Percentiles rank a stretch among this genome's conserved stretches.
Conservation (phyloP, 169 alveolate genomes). For the Prorocentrum cordatum region DNA sequence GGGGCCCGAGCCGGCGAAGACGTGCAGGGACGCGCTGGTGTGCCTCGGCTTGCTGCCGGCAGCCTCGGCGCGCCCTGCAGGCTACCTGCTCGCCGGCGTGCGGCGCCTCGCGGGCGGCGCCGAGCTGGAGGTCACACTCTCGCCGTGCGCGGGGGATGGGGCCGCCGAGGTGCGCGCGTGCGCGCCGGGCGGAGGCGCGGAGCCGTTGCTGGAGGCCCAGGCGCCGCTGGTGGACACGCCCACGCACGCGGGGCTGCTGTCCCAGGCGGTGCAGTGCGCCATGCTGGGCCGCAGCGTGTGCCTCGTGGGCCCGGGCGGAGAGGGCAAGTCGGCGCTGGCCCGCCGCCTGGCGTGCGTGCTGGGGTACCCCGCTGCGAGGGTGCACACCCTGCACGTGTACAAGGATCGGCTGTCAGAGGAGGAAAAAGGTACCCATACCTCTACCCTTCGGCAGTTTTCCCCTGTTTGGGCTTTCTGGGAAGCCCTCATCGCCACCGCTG, state of each 20-base stretch:
- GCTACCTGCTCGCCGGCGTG: no score
- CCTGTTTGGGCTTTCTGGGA: background rate
- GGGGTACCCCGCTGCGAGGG: background rate
- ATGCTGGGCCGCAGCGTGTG: conserved; percentile 3
- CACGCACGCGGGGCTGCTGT: background rate
- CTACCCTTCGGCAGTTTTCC: background rate
- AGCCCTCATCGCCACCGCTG: background rate
- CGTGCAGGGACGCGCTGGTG: no score
- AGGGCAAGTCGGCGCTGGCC: conserved; percentile 25
- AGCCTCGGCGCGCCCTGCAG: no score
- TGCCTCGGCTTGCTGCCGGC: no score
- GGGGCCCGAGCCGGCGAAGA: no score
- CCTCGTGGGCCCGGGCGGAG: conserved; percentile 37
- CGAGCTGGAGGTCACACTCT: background rate
- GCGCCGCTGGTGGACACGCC: background rate
- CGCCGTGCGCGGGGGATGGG: background rate
- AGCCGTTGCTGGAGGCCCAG: background rate
- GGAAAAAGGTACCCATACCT: background rate
- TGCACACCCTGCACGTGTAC: background rate
- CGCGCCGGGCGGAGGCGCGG: background rate
- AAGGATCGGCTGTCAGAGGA: background rate
- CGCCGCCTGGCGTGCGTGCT: background rate
- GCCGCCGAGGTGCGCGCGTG: background rate
- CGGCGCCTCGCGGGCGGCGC: no score
- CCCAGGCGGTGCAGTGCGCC: background rate